Base-by-base conservation (phyloP, 1,139 yeast species). In the Magnusiomyces ingens region DNA sequence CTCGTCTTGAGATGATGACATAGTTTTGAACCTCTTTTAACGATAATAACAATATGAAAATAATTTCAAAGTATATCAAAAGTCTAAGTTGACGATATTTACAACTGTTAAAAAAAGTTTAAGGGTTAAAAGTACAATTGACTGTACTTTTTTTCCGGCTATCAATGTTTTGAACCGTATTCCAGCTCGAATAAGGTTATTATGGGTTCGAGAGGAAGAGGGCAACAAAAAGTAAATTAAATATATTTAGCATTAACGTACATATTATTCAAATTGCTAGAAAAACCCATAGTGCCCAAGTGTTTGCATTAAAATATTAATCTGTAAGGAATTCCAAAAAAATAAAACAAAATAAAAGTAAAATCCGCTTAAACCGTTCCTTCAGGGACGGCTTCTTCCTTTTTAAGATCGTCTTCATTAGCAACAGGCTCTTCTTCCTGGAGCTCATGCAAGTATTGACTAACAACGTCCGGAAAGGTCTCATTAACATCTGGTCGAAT, bases 401-500 rank as follows among this genome's bases (percentile, higher is more conserved):
- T 17, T n/a, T 26, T 22, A 29, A 49, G 3, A 8, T 37, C 49
- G 26, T 40, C 49, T 35, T 54, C 57, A 19, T 50, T 54, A 4
- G 47, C 54, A 3, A 42, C 52, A 6, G 57, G 57, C 13, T 21
- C 51, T 15, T 52, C 57, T 4, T 36, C 17, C 21, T 54, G 47
- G 2, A 55, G 48, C 18, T 13, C 49, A 11, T 15, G 46, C 8
- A 52, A 40, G 32, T 55, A 52, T 13, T 46, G 48, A 8, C 43
- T 26, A 45, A 55, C 52, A n/a, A 32, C 50, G 40, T 55, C 57
- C 2, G 29, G 10, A 13, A 21, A 22, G 36, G 22, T 38, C 13
- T 50, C 53, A 26, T 55, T 55, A 19, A 49, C 49, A 38, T 52
- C 55, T 4, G 68, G 64, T 55, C 64, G 60, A 47, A 66, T 58